Percentiles rank a stretch among this genome's conserved stretches.
Conservation (phyloP, 2,329 filamentous ascomycete genomes). For the Furcasterigmium sp. region DNA sequence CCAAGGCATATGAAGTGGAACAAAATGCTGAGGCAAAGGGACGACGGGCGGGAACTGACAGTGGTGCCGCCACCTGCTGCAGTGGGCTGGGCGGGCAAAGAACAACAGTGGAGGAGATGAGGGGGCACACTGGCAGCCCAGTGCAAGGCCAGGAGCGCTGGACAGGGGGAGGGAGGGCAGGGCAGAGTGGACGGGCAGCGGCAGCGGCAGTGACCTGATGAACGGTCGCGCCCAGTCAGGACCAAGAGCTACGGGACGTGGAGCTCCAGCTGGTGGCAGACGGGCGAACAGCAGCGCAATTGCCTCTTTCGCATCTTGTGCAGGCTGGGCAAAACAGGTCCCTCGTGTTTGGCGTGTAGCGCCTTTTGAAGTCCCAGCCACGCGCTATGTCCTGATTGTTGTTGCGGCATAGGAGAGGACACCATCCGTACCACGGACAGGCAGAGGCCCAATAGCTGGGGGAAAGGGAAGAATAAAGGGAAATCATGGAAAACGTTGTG, state of each 20-base stretch:
- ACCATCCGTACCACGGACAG: too few species aligned
- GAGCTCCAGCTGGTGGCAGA: background rate
- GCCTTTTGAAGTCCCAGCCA: too few species aligned
- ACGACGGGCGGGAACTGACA: conserved; percentile 7
- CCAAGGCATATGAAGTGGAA: conserved; percentile 4
- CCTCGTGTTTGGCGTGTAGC: too few species aligned
- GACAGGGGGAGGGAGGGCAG: background rate
- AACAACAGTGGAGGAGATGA: background rate
- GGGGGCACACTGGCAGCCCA: background rate
- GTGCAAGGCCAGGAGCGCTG: background rate
- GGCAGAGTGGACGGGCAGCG: background rate
- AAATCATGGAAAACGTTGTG: background rate
- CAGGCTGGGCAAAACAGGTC: background rate
- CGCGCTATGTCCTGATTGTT: too few species aligned
- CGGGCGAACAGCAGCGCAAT: background rate
- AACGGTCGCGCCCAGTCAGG: background rate
- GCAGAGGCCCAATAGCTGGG: background rate
- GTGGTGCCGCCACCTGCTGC: background rate
- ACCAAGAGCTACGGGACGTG: background rate
- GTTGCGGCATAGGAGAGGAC: too few species aligned
- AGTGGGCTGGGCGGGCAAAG: background rate
- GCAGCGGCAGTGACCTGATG: too few species aligned
- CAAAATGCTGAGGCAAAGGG: conserved; percentile 7
- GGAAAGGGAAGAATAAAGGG: background rate
- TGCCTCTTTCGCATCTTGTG: background rate